Percentiles rank a stretch among this genome's conserved stretches.
phyloP scores from a whole-genome alignment of 805 yeast species.

The Tetrapisispora phaffii region DNA sequence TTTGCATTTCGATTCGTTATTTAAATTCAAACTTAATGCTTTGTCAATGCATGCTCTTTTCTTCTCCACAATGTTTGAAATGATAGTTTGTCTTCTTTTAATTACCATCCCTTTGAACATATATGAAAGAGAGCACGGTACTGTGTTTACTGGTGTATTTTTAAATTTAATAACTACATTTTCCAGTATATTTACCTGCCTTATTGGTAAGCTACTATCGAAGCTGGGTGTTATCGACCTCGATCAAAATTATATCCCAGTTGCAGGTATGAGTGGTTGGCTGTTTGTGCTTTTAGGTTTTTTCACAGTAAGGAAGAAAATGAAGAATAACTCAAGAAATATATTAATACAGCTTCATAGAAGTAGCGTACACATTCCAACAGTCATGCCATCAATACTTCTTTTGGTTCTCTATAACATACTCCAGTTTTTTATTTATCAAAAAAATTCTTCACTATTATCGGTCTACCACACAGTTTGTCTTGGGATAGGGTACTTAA shows the following conservation, averaged over 20 bases:
- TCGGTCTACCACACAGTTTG: neutral
- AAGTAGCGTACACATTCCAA: slow-evolving; percentile 25
- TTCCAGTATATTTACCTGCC: slow-evolving; percentile 54
- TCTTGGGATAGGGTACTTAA: slow-evolving; percentile 41
- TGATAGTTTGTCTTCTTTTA: slow-evolving; percentile 48
- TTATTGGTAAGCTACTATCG: slow-evolving; percentile 36
- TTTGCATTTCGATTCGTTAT: slow-evolving; percentile 10
- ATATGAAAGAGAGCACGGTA: slow-evolving; percentile 69
- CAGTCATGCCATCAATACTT: slow-evolving; percentile 13
- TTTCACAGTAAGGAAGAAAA: slow-evolving; percentile 18
- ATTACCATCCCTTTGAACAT: slow-evolving; percentile 50
- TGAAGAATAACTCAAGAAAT: slow-evolving; percentile 10
- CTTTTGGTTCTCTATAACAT: neutral
- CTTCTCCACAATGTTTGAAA: slow-evolving; percentile 52
- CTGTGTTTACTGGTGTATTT: slow-evolving; percentile 77
- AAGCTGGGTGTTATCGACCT: slow-evolving; percentile 34
- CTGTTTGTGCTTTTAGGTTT: slow-evolving; percentile 57
- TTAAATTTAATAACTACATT: slow-evolving; percentile 61
- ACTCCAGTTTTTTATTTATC: neutral
- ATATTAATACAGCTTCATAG: slow-evolving; percentile 41
- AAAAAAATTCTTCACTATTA: neutral
- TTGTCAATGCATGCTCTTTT: slow-evolving; percentile 61
- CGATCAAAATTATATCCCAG: slow-evolving; percentile 13
- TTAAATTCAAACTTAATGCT: slow-evolving; percentile 7
- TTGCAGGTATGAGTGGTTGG: slow-evolving; percentile 67